Evolutionary conservation across 768 basidiomycete species (phyloP), one percentile per base, ranked within the genome.

Genomic region (Pisolithus marmoratus): DNA sequence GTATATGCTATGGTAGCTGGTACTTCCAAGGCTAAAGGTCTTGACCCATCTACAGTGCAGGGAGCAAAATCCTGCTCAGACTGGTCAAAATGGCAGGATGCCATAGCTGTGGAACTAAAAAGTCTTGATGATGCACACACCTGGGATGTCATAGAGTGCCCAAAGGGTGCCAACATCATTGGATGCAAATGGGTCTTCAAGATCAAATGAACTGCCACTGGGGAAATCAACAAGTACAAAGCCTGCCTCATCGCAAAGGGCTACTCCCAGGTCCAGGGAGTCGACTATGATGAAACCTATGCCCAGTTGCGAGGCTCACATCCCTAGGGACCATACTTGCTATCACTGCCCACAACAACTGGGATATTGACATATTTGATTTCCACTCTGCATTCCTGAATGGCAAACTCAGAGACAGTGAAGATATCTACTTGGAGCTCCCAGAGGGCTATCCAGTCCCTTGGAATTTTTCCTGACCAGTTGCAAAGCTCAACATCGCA

Each of bases 381-480:
- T 67, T 80, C 31, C 71, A 71, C 26, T 62, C 61, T 0, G 74
- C 72, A 0, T 78, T 69, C 57, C 66, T 79, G 1, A 73, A 70
- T 46, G 63, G 67, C 8, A 58, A 69, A 23, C 66, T 78, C 27
- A 63, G 62, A 24, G 59, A 67, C 24, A 57, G 62, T 9, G 64
- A 71, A 38, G 38, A 55, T 1, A 72, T 80, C 24, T 41, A 12
- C 48, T 38, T 48, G 47, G 31, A 48, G 17, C 36, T 37, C 14
- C 47, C 36, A 7, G 31, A n/a, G 6, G 22, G 47, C 44, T 46
- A 27, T 5, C 12, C 24, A 6, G 27, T 15, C 14, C 17, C 14
- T n/a, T 5, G 14, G 15, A 46, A 26, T 29, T 17, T 46, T 20
- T 17, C 24, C 17, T 15, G 15, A 26, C 44, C 26, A 8, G 27